These are phyloP conservation scores for Pseudopithomyces maydicus DNA, from an alignment of 2,329 filamentous ascomycete genomes.

Conservation along the genomic window DNA sequence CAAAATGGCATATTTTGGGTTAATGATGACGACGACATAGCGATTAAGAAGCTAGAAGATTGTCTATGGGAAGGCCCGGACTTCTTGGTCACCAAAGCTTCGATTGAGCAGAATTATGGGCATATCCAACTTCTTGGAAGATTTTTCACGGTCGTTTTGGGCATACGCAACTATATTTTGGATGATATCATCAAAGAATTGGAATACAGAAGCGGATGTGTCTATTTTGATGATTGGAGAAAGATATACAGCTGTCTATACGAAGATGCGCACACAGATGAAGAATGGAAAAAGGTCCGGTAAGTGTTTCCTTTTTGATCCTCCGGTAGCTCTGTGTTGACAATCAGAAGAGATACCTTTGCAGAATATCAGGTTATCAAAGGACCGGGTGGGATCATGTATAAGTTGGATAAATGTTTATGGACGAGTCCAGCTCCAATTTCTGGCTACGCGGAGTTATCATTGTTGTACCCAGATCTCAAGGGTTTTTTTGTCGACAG, in stretches of 20 bases:
- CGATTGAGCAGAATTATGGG: conserved; percentile 5
- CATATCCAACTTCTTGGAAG: neutral
- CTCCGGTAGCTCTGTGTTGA: neutral
- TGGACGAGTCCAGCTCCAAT: conserved; percentile 20
- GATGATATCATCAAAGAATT: neutral
- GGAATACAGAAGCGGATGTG: neutral
- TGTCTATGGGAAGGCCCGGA: conserved; percentile 18
- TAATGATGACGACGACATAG: neutral
- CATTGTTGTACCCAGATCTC: conserved; percentile 11
- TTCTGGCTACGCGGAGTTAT: conserved; percentile 15
- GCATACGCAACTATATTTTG: neutral
- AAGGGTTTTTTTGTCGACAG: conserved; percentile 11
- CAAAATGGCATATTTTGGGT: neutral
- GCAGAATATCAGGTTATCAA: conserved; percentile 4
- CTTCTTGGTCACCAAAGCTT: conserved; percentile 2
- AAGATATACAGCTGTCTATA: neutral
- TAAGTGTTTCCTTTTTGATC: neutral
- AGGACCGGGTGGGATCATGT: conserved; percentile 12
- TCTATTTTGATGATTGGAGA: neutral
- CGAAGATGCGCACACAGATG: neutral
- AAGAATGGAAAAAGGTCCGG: neutral
- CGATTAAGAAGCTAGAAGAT: neutral
- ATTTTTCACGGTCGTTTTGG: conserved; percentile 8
- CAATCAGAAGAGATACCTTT: conserved; percentile 14
- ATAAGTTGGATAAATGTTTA: conserved; percentile 15